These are phyloP conservation scores for Nematocida parisii DNA, from an alignment of 371 early-diverging fungal genomes.

Conservation along the genomic window DNA sequence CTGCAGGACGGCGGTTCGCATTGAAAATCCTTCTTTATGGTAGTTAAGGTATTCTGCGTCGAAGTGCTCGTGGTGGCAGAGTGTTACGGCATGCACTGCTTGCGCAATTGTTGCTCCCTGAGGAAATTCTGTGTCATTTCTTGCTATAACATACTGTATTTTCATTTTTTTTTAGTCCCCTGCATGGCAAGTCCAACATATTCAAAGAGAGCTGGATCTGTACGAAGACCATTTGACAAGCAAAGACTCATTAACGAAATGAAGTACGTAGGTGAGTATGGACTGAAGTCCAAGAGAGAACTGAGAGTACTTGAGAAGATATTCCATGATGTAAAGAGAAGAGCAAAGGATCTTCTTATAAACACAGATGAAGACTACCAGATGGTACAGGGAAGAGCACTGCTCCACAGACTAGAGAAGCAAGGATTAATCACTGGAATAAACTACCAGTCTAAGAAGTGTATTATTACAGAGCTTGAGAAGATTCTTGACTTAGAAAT, in stretches of 20 bases:
- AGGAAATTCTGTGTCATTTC: conserved; percentile 56
- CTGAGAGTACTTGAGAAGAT: conserved; percentile 93
- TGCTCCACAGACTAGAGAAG: conserved; percentile 81
- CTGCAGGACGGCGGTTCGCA: conserved; percentile 63
- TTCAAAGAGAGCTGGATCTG: conserved; percentile 92
- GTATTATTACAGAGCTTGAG: conserved; percentile 91
- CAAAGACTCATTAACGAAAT: conserved; percentile 96
- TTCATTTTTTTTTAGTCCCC: conserved; percentile 53
- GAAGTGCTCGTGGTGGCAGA: conserved; percentile 34
- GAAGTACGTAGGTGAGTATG: conserved; percentile 94
- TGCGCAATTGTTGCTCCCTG: conserved; percentile 65
- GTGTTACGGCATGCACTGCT: conserved; percentile 62
- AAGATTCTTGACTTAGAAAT: conserved; percentile 93
- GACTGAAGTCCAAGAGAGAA: conserved; percentile 98
- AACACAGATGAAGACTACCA: conserved; percentile 90
- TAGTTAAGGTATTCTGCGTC: conserved; percentile 46
- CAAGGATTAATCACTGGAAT: conserved; percentile 53
- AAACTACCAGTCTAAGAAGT: conserved; percentile 70
- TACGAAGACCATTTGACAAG: conserved; percentile 93
- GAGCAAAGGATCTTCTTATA: conserved; percentile 97
- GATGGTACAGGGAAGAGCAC: conserved; percentile 95
- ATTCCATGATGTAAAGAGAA: conserved; percentile 96
- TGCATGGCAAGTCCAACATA: conserved; percentile 59
- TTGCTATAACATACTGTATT: conserved; percentile 61
- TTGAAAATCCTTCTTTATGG: conserved; percentile 17